phyloP scores from a whole-genome alignment of 371 early-diverging fungal species.

The Mucor velutinosus region DNA sequence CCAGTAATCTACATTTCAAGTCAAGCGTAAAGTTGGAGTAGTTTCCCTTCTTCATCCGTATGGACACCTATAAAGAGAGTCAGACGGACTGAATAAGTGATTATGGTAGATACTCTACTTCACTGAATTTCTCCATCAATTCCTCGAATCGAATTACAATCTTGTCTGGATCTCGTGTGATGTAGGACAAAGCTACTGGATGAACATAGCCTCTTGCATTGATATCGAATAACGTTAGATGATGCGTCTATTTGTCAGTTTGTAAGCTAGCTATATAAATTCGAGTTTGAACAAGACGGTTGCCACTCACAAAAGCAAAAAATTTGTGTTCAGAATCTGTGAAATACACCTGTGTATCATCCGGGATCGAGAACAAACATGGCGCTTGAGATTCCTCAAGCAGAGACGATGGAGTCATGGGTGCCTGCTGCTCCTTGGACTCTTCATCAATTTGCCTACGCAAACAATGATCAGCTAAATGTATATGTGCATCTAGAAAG shows the following conservation, averaged over 20 bases:
- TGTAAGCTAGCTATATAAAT: neutral
- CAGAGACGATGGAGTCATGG: constrained; percentile 9
- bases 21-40: constrained; percentile 58
- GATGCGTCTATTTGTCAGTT: constrained; percentile 46
- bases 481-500: neutral
- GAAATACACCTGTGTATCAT: constrained; percentile 62
- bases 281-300: neutral
- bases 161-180: constrained; percentile 56
- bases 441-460: constrained; percentile 20
- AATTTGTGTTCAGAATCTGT: constrained; percentile 54
- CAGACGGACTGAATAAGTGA: neutral
- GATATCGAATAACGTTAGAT: constrained; percentile 62
- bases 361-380: constrained; percentile 53
- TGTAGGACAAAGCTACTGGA: constrained; percentile 60
- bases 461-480: neutral
- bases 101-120: constrained; percentile 13
- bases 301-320: constrained; percentile 56
- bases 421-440: neutral
- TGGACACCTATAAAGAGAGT: constrained; percentile 32
- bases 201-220: constrained; percentile 64
- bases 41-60: constrained; percentile 60
- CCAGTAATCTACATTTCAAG: constrained; percentile 50
- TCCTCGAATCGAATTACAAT: constrained; percentile 51
- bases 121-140: constrained; percentile 41
- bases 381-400: constrained; percentile 9